Evolutionary conservation across 441 rosid genomes (phyloP).

Genomic region (Adansonia madagascariensis): DNA sequence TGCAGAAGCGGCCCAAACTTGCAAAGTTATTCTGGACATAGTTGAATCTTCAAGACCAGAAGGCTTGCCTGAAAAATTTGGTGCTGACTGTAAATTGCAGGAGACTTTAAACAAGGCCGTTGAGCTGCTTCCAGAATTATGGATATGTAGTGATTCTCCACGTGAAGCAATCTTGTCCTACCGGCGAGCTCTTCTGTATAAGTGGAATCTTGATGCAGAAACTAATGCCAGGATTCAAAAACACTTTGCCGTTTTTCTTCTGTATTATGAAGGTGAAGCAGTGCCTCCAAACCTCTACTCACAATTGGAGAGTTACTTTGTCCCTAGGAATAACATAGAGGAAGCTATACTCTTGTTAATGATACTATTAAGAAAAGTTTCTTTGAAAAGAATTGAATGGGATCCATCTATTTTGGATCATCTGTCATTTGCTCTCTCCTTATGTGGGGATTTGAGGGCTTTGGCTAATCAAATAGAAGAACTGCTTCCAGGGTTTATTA

Average conservation of each 20-base stretch:
- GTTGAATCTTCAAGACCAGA: slow-evolving; percentile 78
- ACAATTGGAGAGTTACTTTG: slow-evolving; percentile 71
- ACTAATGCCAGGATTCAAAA: slow-evolving; percentile 74
- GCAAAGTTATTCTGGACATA: slow-evolving; percentile 82
- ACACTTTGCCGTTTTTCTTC: slow-evolving; percentile 72
- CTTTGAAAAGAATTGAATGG: slow-evolving; percentile 67
- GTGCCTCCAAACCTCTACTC: slow-evolving; percentile 76
- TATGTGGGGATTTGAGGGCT: slow-evolving; percentile 61
- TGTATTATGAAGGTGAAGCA: slow-evolving; percentile 81
- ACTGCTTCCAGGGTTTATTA: slow-evolving; percentile 62
- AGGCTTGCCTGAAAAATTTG: slow-evolving; percentile 74
- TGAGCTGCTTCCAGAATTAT: slow-evolving; percentile 83
- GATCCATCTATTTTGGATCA: slow-evolving; percentile 80
- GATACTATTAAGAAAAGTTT: slow-evolving; percentile 69
- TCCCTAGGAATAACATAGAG: slow-evolving; percentile 75
- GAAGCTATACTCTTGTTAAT: slow-evolving; percentile 82
- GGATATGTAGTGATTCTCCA: slow-evolving; percentile 70
- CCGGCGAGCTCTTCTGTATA: slow-evolving; percentile 70
- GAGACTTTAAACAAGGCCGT: slow-evolving; percentile 74
- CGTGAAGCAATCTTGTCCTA: slow-evolving; percentile 73
- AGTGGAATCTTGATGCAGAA: slow-evolving; percentile 72
- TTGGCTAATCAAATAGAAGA: slow-evolving; percentile 68
- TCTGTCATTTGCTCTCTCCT: slow-evolving; percentile 71
- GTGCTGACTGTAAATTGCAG: slow-evolving; percentile 69
- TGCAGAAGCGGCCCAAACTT: slow-evolving; percentile 92